Conservation (phyloP, 768 basidiomycete genomes). For the Naematelia encephala region DNA sequence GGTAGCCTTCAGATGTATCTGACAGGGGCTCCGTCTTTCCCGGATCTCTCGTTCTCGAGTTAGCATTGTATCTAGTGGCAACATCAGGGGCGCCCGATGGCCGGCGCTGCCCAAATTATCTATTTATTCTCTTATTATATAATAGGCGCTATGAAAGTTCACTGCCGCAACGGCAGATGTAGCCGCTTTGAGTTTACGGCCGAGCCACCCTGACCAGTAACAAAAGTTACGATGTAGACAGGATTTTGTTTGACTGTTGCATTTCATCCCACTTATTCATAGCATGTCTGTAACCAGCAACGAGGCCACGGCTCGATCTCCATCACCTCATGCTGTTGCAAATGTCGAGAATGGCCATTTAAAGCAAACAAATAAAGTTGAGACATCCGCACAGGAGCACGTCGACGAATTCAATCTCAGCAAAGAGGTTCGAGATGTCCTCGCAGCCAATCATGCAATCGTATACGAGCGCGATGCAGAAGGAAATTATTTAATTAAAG, state of each 20-base stretch:
- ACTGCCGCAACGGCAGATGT: too few relatives aligned
- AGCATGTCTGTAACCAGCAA: background rate
- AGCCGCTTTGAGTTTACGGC: too few relatives aligned
- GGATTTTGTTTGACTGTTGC: background rate
- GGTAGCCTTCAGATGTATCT: too few relatives aligned
- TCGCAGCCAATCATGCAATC: constrained; percentile 16
- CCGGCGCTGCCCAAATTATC: too few relatives aligned
- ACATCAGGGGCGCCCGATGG: too few relatives aligned
- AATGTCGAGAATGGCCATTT: background rate
- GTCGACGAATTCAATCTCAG: background rate
- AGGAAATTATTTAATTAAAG: constrained; percentile 24
- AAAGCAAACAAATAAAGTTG: background rate
- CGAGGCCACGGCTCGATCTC: background rate
- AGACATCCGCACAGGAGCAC: background rate
- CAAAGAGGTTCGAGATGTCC: constrained; percentile 2
- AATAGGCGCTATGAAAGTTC: too few relatives aligned
- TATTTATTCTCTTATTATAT: too few relatives aligned
- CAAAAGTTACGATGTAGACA: too few relatives aligned
- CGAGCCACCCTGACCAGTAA: too few relatives aligned
- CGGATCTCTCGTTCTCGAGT: too few relatives aligned
- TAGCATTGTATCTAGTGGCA: too few relatives aligned
- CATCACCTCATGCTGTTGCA: background rate
- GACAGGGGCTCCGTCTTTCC: too few relatives aligned
- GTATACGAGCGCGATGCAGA: constrained; percentile 21
- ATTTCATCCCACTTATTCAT: background rate